These are phyloP conservation scores for Sporobolomyces phaffii DNA, from an alignment of 768 basidiomycete genomes.

Conservation along the genomic window DNA sequence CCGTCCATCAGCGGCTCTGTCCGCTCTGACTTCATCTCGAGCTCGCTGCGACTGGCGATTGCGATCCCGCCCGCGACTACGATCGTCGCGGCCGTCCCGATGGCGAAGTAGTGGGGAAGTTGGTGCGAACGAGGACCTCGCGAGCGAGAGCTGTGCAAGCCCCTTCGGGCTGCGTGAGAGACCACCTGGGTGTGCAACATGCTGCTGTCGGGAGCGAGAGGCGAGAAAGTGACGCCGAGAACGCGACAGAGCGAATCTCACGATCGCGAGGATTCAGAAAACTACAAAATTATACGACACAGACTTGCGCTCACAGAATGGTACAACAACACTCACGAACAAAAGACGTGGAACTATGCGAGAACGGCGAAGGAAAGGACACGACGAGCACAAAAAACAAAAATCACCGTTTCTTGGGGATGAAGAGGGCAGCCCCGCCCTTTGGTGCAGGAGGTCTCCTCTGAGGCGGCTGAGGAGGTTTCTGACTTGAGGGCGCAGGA, in stretches of 20 bases:
- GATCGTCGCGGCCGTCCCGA: neutral
- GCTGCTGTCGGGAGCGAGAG: neutral
- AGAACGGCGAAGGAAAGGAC: neutral
- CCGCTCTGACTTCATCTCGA: neutral
- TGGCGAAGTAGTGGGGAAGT: neutral
- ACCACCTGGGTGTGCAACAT: too few species aligned
- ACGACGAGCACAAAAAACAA: too few species aligned
- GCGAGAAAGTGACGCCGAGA: neutral
- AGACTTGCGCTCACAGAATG: too few species aligned
- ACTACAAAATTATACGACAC: too few species aligned
- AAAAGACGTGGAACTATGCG: too few species aligned
- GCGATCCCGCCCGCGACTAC: neutral
- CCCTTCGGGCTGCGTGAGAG: too few species aligned
- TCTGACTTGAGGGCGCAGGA: neutral
- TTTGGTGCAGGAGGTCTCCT: neutral
- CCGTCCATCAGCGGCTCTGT: neutral
- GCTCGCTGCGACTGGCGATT: neutral
- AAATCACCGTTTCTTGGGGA: slow-evolving; percentile 5
- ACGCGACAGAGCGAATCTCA: neutral
- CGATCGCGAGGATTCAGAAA: too few species aligned
- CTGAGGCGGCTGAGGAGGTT: neutral
- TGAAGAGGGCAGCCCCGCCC: neutral
- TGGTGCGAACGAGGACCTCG: too few species aligned
- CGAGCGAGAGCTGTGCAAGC: too few species aligned
- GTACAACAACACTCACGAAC: too few species aligned